Percentiles rank a stretch among this genome's conserved stretches.
These are phyloP conservation scores for Colletotrichum costaricense DNA, from an alignment of 2,329 filamentous ascomycete species.

Conservation along the genomic window DNA sequence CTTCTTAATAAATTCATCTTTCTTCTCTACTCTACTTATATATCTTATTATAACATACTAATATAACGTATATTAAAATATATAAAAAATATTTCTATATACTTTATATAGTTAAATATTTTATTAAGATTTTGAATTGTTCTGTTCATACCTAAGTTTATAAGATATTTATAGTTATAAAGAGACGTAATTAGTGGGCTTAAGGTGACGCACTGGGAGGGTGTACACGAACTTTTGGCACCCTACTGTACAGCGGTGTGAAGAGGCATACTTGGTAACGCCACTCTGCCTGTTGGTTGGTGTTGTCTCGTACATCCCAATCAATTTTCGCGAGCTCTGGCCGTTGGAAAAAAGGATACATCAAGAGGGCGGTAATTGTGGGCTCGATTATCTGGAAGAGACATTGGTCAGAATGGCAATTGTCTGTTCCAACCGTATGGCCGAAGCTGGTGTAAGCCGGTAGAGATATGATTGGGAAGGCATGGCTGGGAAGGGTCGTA, in stretches of 20 bases:
- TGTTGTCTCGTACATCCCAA: neutral
- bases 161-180: too few relatives aligned
- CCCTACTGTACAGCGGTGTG: slow-evolving; percentile 3
- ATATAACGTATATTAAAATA: too few relatives aligned
- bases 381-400: neutral
- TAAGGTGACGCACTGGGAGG: too few relatives aligned
- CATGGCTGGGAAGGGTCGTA: neutral
- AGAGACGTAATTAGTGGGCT: too few relatives aligned
- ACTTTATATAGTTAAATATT: too few relatives aligned
- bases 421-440: neutral
- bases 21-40: too few relatives aligned
- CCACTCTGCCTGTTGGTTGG: neutral
- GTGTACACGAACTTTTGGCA: too few relatives aligned
- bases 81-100: too few relatives aligned
- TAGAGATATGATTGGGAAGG: slow-evolving; percentile 8
- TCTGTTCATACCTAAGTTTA: too few relatives aligned
- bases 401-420: neutral
- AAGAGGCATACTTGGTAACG: slow-evolving; percentile 5
- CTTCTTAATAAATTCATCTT: too few relatives aligned
- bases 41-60: too few relatives aligned
- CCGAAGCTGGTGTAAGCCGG: neutral
- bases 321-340: neutral
- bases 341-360: neutral
- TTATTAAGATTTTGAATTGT: too few relatives aligned
- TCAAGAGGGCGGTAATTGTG: neutral